phyloP scores from a whole-genome alignment of 2,329 filamentous ascomycete genomes.

The Colletotrichum siamense region DNA sequence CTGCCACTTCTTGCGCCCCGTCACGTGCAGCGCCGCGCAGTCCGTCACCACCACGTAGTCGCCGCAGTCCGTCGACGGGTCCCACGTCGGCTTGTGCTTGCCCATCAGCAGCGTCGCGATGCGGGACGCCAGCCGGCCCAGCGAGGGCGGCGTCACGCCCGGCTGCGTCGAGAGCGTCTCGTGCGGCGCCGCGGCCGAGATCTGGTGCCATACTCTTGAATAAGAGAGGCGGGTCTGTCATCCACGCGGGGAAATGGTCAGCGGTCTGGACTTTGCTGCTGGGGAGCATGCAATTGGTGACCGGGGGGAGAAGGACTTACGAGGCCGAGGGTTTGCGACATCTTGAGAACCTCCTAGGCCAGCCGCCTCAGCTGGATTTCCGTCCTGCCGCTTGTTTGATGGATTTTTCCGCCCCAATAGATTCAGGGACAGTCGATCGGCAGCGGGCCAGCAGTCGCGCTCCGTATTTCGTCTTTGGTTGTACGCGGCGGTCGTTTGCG shows the following conservation, averaged over 20 bases:
- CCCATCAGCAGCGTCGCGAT: slow-evolving; percentile 93
- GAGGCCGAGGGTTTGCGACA: slow-evolving; percentile 82
- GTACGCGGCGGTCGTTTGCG: slow-evolving; percentile 4
- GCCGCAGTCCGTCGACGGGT: slow-evolving; percentile 97
- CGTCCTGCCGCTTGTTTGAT: neutral
- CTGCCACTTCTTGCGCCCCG: slow-evolving; percentile 90
- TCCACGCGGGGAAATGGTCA: neutral
- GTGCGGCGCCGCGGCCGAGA: slow-evolving; percentile 74
- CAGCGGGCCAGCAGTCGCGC: slow-evolving; percentile 23
- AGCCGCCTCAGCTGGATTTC: slow-evolving; percentile 2
- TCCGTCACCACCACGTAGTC: slow-evolving; percentile 97
- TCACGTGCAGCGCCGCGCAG: slow-evolving; percentile 85
- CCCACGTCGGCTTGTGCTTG: slow-evolving; percentile 98
- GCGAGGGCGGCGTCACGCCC: slow-evolving; percentile 72
- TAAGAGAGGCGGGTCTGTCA: slow-evolving; percentile 91
- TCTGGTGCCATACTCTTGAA: slow-evolving; percentile 91
- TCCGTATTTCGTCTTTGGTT: neutral
- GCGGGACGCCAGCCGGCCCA: slow-evolving; percentile 86
- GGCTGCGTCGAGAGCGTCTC: slow-evolving; percentile 63
- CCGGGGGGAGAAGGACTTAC: slow-evolving; percentile 49
- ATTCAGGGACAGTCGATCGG: neutral
- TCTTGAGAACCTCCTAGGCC: slow-evolving; percentile 41
- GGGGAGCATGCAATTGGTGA: neutral
- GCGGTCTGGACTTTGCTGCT: neutral
- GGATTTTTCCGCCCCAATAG: neutral